phyloP scores from a whole-genome alignment of 139 green algal species.

The Chlamydomonas incerta region DNA sequence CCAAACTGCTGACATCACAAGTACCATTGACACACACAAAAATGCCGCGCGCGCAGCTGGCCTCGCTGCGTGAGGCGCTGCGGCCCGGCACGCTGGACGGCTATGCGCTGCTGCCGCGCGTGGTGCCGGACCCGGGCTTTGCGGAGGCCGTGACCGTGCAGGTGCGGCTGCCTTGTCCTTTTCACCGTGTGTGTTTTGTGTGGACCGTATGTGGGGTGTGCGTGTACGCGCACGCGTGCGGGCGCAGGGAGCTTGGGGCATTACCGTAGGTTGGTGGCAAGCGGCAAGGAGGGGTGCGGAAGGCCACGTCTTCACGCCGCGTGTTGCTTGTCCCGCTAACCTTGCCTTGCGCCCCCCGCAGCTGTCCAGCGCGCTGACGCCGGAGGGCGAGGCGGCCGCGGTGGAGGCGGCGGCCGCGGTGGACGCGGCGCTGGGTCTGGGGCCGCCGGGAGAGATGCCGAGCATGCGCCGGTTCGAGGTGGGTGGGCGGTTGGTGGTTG shows the following conservation, averaged over 20 bases:
- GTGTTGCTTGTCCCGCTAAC: no score
- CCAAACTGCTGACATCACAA: no score
- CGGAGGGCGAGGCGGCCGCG: slow-evolving; percentile 33
- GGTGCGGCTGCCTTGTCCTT: no score
- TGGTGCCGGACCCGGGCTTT: slow-evolving; percentile 27
- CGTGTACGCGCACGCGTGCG: no score
- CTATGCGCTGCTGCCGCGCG: slow-evolving; percentile 26
- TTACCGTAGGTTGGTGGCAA: no score
- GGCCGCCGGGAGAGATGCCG: neutral
- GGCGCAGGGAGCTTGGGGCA: no score
- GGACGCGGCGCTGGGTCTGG: slow-evolving; percentile 28
- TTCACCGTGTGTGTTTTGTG: no score
- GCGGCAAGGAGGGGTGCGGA: no score
- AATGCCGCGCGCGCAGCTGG: slow-evolving; percentile 17
- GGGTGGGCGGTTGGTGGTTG: neutral
- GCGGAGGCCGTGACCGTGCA: slow-evolving; percentile 31
- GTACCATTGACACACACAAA: no score
- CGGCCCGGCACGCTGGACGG: slow-evolving; percentile 29
- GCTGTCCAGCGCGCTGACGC: neutral
- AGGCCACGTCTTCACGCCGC: no score
- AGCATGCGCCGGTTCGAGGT: slow-evolving; percentile 30
- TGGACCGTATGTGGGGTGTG: no score
- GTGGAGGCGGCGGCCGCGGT: slow-evolving; percentile 18
- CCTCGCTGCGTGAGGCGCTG: slow-evolving; percentile 26
- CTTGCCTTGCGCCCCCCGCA: no score